These are phyloP conservation scores for Scedosporium apiospermum DNA, from an alignment of 2,329 filamentous ascomycete genomes.

Conservation along the genomic window DNA sequence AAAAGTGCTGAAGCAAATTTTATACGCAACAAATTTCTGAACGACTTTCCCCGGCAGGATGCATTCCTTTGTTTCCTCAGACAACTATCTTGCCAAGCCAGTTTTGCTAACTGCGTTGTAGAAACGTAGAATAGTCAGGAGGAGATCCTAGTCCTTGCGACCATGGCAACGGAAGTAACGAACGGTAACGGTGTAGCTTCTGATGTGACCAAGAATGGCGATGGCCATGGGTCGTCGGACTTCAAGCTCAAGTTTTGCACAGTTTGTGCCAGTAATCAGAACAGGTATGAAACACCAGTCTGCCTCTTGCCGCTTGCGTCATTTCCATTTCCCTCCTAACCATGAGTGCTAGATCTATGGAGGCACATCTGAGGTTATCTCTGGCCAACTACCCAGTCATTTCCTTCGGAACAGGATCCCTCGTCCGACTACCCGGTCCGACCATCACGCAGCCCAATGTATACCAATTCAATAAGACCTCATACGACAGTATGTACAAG, in stretches of 20 bases:
- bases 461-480: slow-evolving; percentile 95
- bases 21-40: slow-evolving; percentile 45
- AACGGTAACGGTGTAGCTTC: slow-evolving; percentile 16
- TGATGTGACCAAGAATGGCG: slow-evolving; percentile 28
- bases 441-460: slow-evolving; percentile 91
- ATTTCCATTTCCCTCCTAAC: slow-evolving; percentile 15
- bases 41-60: slow-evolving; percentile 8
- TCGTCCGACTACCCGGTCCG: slow-evolving; percentile 86
- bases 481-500: slow-evolving; percentile 88
- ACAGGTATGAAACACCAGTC: slow-evolving; percentile 57
- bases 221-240: slow-evolving; percentile 41
- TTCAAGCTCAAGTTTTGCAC: slow-evolving; percentile 96
- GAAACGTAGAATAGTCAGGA: not conserved
- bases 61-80: not conserved
- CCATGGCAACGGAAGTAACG: slow-evolving; percentile 17
- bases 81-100: slow-evolving; percentile 8
- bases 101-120: slow-evolving; percentile 5
- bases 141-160: slow-evolving; percentile 8
- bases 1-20: slow-evolving; percentile 47
- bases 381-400: slow-evolving; percentile 87
- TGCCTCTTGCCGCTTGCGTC: not conserved
- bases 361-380: slow-evolving; percentile 90
- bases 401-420: slow-evolving; percentile 91
- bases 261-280: slow-evolving; percentile 98
- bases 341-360: slow-evolving; percentile 64